Evolutionary conservation across 73 alveolate genomes (phyloP).

Genomic region (Tetrahymena thermophila): DNA sequence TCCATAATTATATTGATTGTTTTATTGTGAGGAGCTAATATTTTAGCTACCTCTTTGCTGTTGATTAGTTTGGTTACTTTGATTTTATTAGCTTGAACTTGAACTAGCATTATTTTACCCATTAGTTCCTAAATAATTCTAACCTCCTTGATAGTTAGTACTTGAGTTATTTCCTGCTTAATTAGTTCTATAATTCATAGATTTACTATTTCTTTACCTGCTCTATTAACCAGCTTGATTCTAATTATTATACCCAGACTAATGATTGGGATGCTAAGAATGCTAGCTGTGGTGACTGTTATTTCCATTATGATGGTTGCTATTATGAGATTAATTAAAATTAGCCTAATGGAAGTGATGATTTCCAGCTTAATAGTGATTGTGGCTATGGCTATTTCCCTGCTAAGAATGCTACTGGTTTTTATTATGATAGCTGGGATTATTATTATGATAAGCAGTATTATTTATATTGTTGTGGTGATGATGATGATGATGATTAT

Average conservation of each 20-base stretch:
- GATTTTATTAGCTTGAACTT: not conserved
- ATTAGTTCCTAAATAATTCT: not conserved
- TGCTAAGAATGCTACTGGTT: not conserved
- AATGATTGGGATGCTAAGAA: not conserved
- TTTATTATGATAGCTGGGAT: not conserved
- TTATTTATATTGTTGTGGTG: not conserved
- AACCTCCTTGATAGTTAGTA: not conserved
- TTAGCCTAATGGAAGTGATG: not conserved
- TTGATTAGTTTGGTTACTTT: not conserved
- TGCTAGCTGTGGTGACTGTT: not conserved
- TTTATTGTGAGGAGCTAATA: not conserved
- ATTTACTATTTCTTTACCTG: not conserved
- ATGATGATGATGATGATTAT: not conserved
- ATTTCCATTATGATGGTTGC: not conserved
- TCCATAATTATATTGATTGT: not conserved
- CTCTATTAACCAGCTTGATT: not conserved
- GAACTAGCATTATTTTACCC: not conserved
- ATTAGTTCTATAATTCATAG: not conserved
- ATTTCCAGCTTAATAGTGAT: not conserved
- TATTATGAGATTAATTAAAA: not conserved
- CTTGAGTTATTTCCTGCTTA: not conserved
- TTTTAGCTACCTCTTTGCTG: not conserved
- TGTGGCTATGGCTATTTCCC: not conserved
- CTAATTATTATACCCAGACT: not conserved
- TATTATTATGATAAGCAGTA: not conserved